A percentile compares a stretch with the other conserved stretches of the same genome.
Conservation (phyloP, 257 asterid species). For the Fraxinus cuspidata region DNA sequence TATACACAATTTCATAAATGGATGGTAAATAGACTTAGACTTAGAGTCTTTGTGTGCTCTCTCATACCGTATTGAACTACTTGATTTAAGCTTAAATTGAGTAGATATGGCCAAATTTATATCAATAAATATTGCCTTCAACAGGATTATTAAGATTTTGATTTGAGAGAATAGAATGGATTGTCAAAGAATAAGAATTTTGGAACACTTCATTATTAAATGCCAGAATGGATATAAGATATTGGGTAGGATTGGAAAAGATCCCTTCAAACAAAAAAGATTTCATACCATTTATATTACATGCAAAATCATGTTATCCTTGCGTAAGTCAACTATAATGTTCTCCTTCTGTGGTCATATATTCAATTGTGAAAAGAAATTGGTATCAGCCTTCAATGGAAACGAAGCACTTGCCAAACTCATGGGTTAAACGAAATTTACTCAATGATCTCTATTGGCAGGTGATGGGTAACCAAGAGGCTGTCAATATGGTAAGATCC, state of each 20-base stretch:
- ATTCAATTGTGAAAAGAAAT: not conserved
- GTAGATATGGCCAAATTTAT: too few species aligned
- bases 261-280: not conserved
- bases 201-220: too few species aligned
- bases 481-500: conserved; percentile 55
- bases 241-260: not conserved
- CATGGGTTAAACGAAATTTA: not conserved
- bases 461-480: conserved; percentile 83
- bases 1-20: too few species aligned
- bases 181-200: too few species aligned
- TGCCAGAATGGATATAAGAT: not conserved
- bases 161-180: not conserved
- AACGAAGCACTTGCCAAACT: not conserved
- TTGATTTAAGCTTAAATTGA: too few species aligned
- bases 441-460: conserved; percentile 22
- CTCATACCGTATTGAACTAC: too few species aligned
- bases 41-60: too few species aligned
- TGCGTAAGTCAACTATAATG: not conserved
- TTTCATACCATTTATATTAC: not conserved
- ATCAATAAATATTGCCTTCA: too few species aligned
- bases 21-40: too few species aligned
- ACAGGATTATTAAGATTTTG: not conserved
- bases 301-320: not conserved
- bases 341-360: not conserved
- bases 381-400: not conserved